Evolutionary conservation across 2,329 filamentous ascomycete genomes (phyloP).

Genomic region (Corinectria fuckeliana): DNA sequence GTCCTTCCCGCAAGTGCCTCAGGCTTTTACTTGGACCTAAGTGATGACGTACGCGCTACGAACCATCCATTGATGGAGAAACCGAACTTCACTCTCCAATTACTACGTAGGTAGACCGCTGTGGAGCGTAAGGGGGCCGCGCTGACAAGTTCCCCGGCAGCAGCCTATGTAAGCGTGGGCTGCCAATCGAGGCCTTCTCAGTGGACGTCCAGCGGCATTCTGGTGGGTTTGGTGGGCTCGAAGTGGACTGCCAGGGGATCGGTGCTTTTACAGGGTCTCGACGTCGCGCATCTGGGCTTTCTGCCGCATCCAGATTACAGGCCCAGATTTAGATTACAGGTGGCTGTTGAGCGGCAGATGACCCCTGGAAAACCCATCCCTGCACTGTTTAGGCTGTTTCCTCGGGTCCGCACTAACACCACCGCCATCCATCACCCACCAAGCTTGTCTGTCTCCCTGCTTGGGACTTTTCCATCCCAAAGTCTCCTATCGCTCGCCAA

Average conservation of each 20-base stretch:
- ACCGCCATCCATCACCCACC: background rate
- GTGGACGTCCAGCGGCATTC: background rate
- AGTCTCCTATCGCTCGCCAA: background rate
- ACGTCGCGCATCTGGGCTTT: background rate
- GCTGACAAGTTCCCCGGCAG: background rate
- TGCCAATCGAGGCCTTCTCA: background rate
- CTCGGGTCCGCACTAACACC: background rate
- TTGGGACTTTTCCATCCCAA: background rate
- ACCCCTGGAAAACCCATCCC: background rate
- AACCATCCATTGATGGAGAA: too few species aligned
- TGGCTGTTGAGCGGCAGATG: background rate
- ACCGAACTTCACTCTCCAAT: too few species aligned
- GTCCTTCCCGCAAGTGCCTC: background rate
- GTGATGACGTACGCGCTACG: background rate
- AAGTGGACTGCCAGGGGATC: background rate
- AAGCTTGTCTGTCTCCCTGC: background rate
- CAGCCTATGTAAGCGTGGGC: background rate
- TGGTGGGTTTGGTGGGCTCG: background rate
- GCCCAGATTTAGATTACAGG: background rate
- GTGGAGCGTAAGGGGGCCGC: background rate
- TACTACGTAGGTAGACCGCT: background rate
- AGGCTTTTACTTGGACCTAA: too few species aligned
- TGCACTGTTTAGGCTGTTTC: background rate
- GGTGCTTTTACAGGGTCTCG: background rate
- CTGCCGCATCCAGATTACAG: background rate